Conservation (phyloP, 768 basidiomycete genomes). For the Cystobasidium ongulense region DNA sequence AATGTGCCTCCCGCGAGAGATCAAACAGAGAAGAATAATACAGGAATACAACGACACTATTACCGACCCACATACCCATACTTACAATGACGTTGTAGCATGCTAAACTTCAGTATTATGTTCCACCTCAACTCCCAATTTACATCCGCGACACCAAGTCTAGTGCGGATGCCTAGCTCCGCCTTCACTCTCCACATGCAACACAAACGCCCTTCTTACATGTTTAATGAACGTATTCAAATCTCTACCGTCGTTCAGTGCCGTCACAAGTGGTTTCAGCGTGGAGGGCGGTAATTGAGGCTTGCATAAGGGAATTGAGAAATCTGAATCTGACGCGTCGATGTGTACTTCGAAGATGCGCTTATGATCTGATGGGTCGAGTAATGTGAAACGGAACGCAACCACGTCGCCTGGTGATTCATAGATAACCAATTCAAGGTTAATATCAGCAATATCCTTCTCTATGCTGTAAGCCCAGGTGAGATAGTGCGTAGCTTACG, state of each 20-base stretch:
- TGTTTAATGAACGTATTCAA: background rate
- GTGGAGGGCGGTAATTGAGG: slow-evolving; percentile 6
- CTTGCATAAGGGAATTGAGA: slow-evolving; percentile 14
- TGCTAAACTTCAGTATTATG: too few relatives aligned
- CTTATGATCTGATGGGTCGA: slow-evolving; percentile 22
- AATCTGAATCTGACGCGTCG: slow-evolving; percentile 5
- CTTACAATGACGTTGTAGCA: too few relatives aligned
- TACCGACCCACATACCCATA: too few relatives aligned
- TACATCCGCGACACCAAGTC: too few relatives aligned
- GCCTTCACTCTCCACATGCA: background rate
- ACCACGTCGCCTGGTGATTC: slow-evolving; percentile 18
- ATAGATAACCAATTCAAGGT: background rate
- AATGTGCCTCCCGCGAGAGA: too few relatives aligned
- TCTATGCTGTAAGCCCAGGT: background rate
- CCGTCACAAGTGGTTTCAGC: background rate
- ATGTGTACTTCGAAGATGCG: slow-evolving; percentile 30
- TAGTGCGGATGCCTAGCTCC: background rate
- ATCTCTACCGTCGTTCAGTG: slow-evolving; percentile 21
- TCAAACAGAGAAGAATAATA: too few relatives aligned
- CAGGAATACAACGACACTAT: too few relatives aligned
- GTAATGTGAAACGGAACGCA: slow-evolving; percentile 15
- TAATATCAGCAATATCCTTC: too few relatives aligned
- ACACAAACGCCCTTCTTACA: background rate
- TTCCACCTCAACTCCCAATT: background rate
- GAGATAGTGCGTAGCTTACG: slow-evolving; percentile 9